Evolutionary conservation across 108 stramenopile species (phyloP), one percentile per base, ranked within the genome.

Genomic region (Asterionellopsis glacialis): DNA sequence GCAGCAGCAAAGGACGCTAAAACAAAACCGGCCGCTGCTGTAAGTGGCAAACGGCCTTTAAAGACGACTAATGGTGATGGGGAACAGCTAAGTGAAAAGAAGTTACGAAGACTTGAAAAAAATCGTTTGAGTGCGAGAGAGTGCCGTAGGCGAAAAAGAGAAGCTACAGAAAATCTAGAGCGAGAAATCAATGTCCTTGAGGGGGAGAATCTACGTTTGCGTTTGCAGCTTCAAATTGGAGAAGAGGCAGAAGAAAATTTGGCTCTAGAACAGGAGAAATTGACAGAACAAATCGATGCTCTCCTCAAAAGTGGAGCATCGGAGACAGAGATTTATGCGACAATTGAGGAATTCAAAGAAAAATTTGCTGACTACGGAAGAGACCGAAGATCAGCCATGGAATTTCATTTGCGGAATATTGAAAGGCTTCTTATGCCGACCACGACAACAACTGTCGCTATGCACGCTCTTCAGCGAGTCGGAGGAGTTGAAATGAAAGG

Each of bases 301-400:
- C 59, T 92, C 53, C 56, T 92, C 26, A 81, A 90, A 54, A 66
- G 78, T 65, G 87, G 91, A 42, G 90, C 85, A 9, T 73, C 79
- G 22, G 95, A 94, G 54, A 45, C 68, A 1, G 87, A 94, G 50
- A 88, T 96, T n/a, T 79, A 76, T 57, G 80, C 62, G 11, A 72
- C 57, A 22, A 90, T 96, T 55, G 88, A 96, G 69, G 74, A 89
- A 47, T 84, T 90, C 66, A 86, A 94, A 59, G 91, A 92, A 63
- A 83, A 87, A 40, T 88, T 81, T 58, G 84, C 91, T 0, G 95
- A 96, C 57, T 96, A 96, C 72, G 95, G 95, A 15, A 71, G 83
- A 49, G 87, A 87, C 66, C 73, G 92, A 24, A 61, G 87, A 25
- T 80, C 80, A 7, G 81, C 85, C 21, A 89, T 93, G 26, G 85